Percentiles rank a stretch among this genome's conserved stretches.
These are phyloP conservation scores for Hsuehochloa calcarea DNA, from an alignment of 176 grass and related monocot species.

Conservation along the genomic window DNA sequence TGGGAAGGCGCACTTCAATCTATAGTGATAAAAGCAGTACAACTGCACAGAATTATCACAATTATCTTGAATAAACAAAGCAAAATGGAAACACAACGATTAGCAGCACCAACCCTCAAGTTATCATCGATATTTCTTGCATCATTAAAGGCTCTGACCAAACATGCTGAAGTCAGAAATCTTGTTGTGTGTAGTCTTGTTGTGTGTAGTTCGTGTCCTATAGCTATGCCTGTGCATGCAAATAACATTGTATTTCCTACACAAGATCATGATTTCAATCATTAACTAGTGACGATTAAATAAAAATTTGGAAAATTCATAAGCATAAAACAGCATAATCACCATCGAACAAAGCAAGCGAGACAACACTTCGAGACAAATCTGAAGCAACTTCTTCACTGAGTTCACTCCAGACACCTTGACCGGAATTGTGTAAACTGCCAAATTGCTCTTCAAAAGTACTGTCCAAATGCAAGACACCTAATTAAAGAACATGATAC, in stretches of 20 bases:
- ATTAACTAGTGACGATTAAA: background rate
- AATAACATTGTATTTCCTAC: background rate
- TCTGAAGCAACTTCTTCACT: no score
- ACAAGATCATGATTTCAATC: background rate
- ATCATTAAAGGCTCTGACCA: background rate
- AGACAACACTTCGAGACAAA: no score
- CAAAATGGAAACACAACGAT: background rate
- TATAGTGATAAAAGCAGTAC: background rate
- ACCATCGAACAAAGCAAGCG: background rate
- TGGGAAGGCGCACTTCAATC: background rate
- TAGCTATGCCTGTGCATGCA: background rate
- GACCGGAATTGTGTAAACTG: background rate
- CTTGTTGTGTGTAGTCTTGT: conserved; percentile 11
- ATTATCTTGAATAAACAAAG: background rate
- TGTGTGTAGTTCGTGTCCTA: background rate
- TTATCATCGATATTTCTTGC: conserved; percentile 24
- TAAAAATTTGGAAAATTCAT: no score
- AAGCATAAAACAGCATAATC: no score
- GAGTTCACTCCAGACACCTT: background rate
- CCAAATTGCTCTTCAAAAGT: background rate
- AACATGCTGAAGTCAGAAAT: conserved; percentile 27
- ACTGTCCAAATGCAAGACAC: background rate
- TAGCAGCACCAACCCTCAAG: conserved; percentile 18
- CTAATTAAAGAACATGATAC: background rate
- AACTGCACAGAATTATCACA: background rate